Conservation (phyloP, 1,284 basidiomycete species). For the Ceratobasidium papillatum region DNA sequence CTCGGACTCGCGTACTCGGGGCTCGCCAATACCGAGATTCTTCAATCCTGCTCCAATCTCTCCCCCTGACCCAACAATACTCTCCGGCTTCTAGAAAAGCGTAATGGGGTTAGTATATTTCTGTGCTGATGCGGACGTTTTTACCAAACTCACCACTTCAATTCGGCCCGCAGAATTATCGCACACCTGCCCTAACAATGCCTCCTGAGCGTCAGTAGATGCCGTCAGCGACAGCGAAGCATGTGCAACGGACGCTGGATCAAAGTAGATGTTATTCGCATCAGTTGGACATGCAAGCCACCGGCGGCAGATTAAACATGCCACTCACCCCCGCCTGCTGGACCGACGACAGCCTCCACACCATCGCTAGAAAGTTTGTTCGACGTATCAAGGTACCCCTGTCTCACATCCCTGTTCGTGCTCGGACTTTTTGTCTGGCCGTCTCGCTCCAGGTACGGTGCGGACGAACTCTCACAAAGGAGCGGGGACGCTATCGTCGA, state of each 20-base stretch:
- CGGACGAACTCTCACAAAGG: not conserved
- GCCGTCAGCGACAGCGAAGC: not conserved
- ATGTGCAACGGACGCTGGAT: not conserved
- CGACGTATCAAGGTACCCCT: slow-evolving; percentile 13
- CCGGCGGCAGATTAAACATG: not conserved
- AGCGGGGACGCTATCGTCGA: not conserved
- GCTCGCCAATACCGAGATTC: not conserved
- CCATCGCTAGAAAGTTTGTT: not conserved
- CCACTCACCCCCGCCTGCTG: slow-evolving; percentile 2
- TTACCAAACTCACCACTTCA: not conserved
- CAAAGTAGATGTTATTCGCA: not conserved
- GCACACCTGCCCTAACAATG: not conserved
- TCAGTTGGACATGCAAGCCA: slow-evolving; percentile 6
- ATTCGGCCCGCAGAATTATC: slow-evolving; percentile 9
- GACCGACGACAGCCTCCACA: not conserved
- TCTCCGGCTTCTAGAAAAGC: slow-evolving; percentile 1
- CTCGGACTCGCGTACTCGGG: not conserved
- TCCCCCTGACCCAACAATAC: not conserved
- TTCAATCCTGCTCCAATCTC: not conserved
- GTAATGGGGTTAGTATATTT: not conserved
- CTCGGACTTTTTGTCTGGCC: not conserved
- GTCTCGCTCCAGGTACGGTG: not conserved
- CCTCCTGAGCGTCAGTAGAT: not conserved
- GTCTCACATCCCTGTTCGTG: not conserved
- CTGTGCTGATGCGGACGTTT: not conserved